Evolutionary conservation across 257 asterid species (phyloP).

Genomic region (Gentiana macrophylla): DNA sequence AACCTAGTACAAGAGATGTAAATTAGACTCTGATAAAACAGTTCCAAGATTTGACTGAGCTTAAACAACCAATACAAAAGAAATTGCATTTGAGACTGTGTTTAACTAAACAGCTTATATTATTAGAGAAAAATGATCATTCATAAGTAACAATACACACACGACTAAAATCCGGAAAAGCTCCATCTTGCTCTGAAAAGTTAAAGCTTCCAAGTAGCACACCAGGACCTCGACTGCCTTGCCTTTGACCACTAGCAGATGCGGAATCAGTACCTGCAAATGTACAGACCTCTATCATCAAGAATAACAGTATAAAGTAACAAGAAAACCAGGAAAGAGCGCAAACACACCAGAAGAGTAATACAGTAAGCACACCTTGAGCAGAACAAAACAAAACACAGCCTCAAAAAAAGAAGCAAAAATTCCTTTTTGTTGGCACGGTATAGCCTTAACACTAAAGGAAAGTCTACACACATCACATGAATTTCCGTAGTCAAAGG

Average conservation of each 20-base stretch:
- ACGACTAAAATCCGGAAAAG: slow-evolving; percentile 67
- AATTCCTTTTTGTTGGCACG: too few species aligned
- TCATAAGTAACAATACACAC: slow-evolving; percentile 28
- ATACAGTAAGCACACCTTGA: neutral
- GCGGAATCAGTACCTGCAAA: slow-evolving; percentile 52
- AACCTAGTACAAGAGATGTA: slow-evolving; percentile 33
- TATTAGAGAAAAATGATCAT: neutral
- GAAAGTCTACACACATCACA: too few species aligned
- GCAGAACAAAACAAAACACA: too few species aligned
- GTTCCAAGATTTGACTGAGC: too few species aligned
- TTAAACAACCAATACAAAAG: neutral
- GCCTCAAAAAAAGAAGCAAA: too few species aligned
- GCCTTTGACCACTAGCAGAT: slow-evolving; percentile 34
- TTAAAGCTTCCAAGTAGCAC: slow-evolving; percentile 78
- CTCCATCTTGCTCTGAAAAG: slow-evolving; percentile 77
- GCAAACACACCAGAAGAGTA: neutral
- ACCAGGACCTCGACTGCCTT: slow-evolving; percentile 46
- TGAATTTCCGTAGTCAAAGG: too few species aligned
- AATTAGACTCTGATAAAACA: slow-evolving; percentile 1
- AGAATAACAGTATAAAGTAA: slow-evolving; percentile 1
- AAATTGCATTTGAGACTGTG: neutral
- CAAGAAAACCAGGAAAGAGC: neutral
- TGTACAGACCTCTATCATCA: slow-evolving; percentile 15
- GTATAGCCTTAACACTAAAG: too few species aligned
- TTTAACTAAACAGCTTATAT: neutral